Evolutionary conservation across 192 early-diverging fungal species (phyloP), one percentile per base, ranked within the genome.

Genomic region (Podila verticillata): DNA sequence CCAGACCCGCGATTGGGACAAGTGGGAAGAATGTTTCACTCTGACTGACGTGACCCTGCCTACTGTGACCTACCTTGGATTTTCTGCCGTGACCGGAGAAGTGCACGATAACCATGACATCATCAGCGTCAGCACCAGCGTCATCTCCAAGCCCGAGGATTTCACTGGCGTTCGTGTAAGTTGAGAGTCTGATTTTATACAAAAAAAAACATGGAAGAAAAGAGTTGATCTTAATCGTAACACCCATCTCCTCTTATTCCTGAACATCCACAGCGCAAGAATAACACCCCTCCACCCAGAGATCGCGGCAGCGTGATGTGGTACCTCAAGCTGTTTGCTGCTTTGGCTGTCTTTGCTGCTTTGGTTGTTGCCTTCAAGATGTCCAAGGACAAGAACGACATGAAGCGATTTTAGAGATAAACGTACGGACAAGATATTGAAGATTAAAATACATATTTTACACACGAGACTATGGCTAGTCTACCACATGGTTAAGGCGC

Each of bases 81-180:
- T 98, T 84, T 89, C 94, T 36, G 94, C 96, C 7, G 85, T 90
- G 54, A 99, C 98, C 0, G 98, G 98, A 66, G 97, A 95, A 65
- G 90, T 97, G 48, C 87, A 88, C 60, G 94, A 95, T 88, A 90
- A 87, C 44, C 66, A 80, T 61, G 85, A 87, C 54, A 87, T 89
- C 57, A 82, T 89, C 54, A 68, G 65, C 30, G 86, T 89, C 19
- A 70, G 84, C 6, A 83, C 85, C 31, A 80, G 22, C 24, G 39
- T 72, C 1, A 35, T 85, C 30, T 19, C 44, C 36, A 71, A 67
- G 35, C n/a, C 60, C 19, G 63, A 68, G 13, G 9, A 60, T 57
- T 36, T 47, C 29, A 28, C 39, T 26, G 13, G 24, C 35, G 9
- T 9, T 31, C 36, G 66, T 0, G 75, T 79, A 67, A 34, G 64